Conservation (phyloP, 73 alveolate genomes). For the Paramecium tetraurelia region DNA sequence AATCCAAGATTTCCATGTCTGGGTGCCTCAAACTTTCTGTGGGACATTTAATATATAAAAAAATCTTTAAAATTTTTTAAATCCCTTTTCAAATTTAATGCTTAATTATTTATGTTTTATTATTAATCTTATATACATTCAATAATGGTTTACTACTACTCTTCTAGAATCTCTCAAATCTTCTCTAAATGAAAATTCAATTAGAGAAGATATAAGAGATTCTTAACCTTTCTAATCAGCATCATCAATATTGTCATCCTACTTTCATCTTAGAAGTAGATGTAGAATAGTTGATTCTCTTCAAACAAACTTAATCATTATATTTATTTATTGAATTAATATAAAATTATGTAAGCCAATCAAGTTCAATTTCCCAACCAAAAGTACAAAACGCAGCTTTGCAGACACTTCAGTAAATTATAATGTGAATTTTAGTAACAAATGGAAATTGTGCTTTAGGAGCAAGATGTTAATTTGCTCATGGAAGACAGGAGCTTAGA, state of each 20-base stretch:
- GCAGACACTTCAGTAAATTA: slow-evolving; percentile 9
- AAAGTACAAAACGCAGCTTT: background rate
- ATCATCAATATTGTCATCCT: too few relatives aligned
- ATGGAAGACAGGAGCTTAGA: background rate
- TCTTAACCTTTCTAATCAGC: background rate
- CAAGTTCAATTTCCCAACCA: background rate
- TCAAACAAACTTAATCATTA: background rate
- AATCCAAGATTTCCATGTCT: slow-evolving; percentile 99
- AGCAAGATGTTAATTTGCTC: background rate
- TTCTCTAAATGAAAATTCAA: too few relatives aligned
- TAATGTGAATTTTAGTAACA: background rate
- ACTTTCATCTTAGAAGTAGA: background rate
- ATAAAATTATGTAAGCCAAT: background rate
- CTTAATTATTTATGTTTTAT: background rate
- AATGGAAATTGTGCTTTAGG: slow-evolving; percentile 33
- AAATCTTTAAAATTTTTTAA: background rate
- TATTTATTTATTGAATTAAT: background rate
- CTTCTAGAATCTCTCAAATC: background rate
- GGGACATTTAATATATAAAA: slow-evolving; percentile 85
- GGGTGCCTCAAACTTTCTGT: slow-evolving; percentile 99
- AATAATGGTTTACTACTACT: too few relatives aligned
- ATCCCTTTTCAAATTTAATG: background rate
- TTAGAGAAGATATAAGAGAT: background rate
- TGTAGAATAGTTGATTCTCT: background rate
- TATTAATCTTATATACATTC: background rate